Conservation (phyloP, 805 yeast genomes). For the Candida argentea region DNA sequence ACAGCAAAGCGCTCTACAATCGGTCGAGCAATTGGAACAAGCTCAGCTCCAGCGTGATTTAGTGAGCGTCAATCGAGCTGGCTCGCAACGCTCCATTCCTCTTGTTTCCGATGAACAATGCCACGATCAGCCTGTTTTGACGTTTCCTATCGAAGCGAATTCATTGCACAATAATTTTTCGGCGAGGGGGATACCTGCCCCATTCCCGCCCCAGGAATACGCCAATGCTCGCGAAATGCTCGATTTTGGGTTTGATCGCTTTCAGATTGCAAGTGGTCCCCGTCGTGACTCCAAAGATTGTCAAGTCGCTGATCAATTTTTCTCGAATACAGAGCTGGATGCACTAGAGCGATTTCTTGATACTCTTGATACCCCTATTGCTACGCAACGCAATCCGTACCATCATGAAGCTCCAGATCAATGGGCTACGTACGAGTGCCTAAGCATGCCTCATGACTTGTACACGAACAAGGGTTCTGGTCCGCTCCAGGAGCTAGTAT, state of each 20-base stretch:
- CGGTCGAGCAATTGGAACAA: conserved; percentile 28
- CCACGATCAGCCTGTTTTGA: conserved; percentile 3
- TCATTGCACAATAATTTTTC: conserved; percentile 2
- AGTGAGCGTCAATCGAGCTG: background rate
- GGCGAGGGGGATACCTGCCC: background rate
- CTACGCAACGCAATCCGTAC: no score
- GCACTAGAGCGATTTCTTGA: conserved; percentile 33
- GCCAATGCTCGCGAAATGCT: no score
- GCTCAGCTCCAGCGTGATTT: conserved; percentile 14
- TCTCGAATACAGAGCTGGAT: conserved; percentile 25
- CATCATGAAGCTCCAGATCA: no score
- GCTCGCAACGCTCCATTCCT: background rate
- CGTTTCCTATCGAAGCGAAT: background rate
- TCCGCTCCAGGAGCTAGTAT: no score
- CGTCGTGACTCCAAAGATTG: conserved; percentile 2
- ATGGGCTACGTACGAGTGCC: conserved; percentile 1
- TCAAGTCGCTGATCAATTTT: conserved; percentile 26
- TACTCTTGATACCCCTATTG: conserved; percentile 20
- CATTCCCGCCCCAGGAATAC: background rate
- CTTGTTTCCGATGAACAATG: conserved; percentile 1
- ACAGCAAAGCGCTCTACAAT: conserved; percentile 22
- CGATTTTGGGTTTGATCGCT: no score
- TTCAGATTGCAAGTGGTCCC: no score
- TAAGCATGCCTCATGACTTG: conserved; percentile 7
- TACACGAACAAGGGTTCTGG: no score